Evolutionary conservation across 495 filamentous ascomycete species (phyloP).

Genomic region (Daldinia bambusicola): DNA sequence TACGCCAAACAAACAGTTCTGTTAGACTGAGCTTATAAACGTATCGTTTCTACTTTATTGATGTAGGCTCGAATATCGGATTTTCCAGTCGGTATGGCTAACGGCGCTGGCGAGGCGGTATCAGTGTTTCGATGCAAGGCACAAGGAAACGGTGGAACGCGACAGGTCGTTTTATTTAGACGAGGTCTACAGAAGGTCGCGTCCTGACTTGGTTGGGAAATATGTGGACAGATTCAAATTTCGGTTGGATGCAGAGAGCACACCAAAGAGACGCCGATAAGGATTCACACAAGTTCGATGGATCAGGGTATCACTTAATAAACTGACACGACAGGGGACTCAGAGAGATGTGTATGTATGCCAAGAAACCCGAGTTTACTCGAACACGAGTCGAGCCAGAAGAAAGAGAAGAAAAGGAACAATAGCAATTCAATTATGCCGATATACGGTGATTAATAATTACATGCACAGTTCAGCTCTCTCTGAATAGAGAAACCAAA

Average conservation of each 20-base stretch:
- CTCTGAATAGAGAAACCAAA: neutral
- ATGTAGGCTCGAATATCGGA: neutral
- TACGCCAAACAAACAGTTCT: neutral
- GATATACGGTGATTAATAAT: constrained; percentile 36
- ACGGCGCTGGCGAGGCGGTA: constrained; percentile 23
- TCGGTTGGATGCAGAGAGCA: constrained; percentile 34
- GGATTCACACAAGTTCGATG: constrained; percentile 9
- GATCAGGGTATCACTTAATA: constrained; percentile 37
- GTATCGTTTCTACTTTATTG: constrained; percentile 3
- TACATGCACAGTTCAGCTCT: constrained; percentile 20
- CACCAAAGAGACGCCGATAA: constrained; percentile 28
- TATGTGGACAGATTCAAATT: constrained; percentile 25
- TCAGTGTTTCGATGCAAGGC: constrained; percentile 18
- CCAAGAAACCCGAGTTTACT: constrained; percentile 26
- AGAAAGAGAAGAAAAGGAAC: neutral
- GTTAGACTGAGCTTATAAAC: neutral
- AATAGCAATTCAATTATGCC: constrained; percentile 18
- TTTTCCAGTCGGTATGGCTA: constrained; percentile 21
- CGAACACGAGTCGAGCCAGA: neutral
- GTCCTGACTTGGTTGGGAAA: constrained; percentile 8
- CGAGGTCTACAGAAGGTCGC: neutral
- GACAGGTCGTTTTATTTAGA: constrained; percentile 30
- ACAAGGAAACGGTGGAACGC: constrained; percentile 15
- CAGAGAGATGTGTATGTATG: constrained; percentile 23
- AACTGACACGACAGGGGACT: constrained; percentile 26